These are phyloP conservation scores for Clarireedia homoeocarpa DNA, from an alignment of 2,329 filamentous ascomycete genomes.

Conservation along the genomic window DNA sequence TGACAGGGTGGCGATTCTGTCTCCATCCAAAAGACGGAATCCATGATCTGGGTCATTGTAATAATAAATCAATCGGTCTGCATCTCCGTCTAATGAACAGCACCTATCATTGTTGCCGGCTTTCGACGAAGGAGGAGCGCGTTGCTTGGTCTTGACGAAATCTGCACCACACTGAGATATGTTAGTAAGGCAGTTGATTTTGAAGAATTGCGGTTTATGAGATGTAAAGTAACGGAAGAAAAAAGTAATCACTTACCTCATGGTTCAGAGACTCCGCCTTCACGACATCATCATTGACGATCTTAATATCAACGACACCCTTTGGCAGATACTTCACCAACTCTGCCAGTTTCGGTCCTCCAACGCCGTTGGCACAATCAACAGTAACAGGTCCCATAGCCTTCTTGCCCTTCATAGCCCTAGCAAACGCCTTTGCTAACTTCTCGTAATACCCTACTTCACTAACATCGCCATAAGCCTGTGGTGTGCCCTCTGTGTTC, in stretches of 20 bases:
- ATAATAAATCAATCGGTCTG: constrained; percentile 93
- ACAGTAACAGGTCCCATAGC: constrained; percentile 70
- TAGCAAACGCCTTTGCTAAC: constrained; percentile 74
- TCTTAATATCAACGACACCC: constrained; percentile 68
- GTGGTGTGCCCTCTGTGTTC: constrained; percentile 83
- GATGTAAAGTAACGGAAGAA: neutral
- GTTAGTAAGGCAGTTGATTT: constrained; percentile 7
- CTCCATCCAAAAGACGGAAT: constrained; percentile 91
- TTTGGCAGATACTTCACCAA: constrained; percentile 75
- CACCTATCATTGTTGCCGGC: constrained; percentile 68
- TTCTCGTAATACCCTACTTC: constrained; percentile 96
- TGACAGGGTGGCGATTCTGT: constrained; percentile 90
- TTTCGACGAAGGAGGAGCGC: constrained; percentile 76
- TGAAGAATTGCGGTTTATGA: too few relatives aligned
- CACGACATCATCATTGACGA: constrained; percentile 89
- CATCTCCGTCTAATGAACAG: constrained; percentile 91
- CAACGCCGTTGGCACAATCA: constrained; percentile 95
- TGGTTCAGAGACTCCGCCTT: constrained; percentile 84
- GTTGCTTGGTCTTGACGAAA: constrained; percentile 94
- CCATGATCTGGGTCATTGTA: constrained; percentile 73
- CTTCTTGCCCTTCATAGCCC: constrained; percentile 70
- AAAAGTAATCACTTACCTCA: constrained; percentile 49
- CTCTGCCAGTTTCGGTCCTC: constrained; percentile 81
- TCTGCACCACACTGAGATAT: constrained; percentile 74
- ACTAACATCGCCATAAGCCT: constrained; percentile 81